Evolutionary conservation across 208 protist species (phyloP).

Genomic region (Trypanosoma platydactyli): DNA sequence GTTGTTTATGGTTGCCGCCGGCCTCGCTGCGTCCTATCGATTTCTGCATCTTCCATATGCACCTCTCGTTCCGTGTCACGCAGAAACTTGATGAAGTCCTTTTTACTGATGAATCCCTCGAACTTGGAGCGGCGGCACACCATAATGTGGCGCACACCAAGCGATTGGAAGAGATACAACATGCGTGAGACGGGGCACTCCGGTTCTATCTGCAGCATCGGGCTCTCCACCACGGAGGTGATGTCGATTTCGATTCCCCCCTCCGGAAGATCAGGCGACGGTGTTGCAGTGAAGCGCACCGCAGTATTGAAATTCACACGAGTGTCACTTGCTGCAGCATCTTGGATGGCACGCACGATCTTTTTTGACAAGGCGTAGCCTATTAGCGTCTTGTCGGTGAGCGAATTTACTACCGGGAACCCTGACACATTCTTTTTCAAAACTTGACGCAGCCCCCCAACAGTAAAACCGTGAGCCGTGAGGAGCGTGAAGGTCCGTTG

Average conservation of each 20-base stretch:
- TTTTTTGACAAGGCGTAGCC: constrained; percentile 69
- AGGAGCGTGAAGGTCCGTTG: constrained; percentile 59
- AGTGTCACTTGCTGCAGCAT: constrained; percentile 46
- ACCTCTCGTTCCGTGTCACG: constrained; percentile 55
- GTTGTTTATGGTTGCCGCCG: background rate
- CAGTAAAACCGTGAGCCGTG: constrained; percentile 55
- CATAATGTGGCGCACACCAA: constrained; percentile 69
- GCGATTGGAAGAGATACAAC: constrained; percentile 76
- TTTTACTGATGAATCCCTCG: constrained; percentile 73
- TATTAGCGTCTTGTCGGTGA: constrained; percentile 56
- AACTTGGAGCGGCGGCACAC: constrained; percentile 66
- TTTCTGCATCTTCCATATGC: constrained; percentile 52
- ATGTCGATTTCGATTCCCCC: constrained; percentile 52
- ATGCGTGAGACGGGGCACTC: constrained; percentile 64
- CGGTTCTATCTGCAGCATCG: constrained; percentile 70
- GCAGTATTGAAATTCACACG: constrained; percentile 45
- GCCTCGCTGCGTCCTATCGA: constrained; percentile 30
- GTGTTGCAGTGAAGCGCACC: constrained; percentile 40
- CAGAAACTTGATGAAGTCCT: constrained; percentile 83
- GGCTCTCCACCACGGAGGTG: constrained; percentile 50
- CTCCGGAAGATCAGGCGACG: constrained; percentile 30
- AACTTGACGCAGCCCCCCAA: constrained; percentile 62
- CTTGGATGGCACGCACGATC: constrained; percentile 56
- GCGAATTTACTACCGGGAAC: constrained; percentile 71
- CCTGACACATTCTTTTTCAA: constrained; percentile 65